Evolutionary conservation across 495 filamentous ascomycete species (phyloP).

Genomic region (Elasticomyces elasticus): DNA sequence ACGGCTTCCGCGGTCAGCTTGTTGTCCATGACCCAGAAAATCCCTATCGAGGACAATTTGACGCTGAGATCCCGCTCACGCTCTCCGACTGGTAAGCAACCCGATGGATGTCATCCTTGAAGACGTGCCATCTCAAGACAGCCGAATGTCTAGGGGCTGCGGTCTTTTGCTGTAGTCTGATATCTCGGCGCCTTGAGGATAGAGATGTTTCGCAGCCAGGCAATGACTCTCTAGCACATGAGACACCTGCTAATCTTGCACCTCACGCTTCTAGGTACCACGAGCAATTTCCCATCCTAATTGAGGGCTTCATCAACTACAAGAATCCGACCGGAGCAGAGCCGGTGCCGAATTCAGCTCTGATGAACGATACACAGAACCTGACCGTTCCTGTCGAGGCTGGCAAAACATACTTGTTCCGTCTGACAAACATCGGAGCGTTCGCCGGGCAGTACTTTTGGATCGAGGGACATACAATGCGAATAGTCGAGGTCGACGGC

Average conservation of each 20-base stretch:
- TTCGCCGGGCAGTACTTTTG: constrained; percentile 35
- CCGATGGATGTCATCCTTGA: too few species aligned
- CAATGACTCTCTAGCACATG: too few species aligned
- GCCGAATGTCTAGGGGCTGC: too few species aligned
- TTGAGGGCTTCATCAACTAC: constrained; percentile 37
- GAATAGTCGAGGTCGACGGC: constrained; percentile 65
- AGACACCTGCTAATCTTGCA: too few species aligned
- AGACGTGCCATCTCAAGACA: too few species aligned
- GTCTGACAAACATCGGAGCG: constrained; percentile 57
- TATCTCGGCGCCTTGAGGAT: too few species aligned
- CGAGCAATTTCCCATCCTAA: constrained; percentile 37
- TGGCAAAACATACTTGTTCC: constrained; percentile 71
- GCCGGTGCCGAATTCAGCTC: constrained; percentile 42
- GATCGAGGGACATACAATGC: constrained; percentile 47
- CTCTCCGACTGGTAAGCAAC: constrained; percentile 64
- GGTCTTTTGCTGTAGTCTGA: too few species aligned
- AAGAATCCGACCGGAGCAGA: constrained; percentile 47
- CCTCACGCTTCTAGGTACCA: too few species aligned
- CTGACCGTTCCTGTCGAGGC: constrained; percentile 51
- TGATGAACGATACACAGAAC: constrained; percentile 50
- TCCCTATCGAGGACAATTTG: constrained; percentile 53
- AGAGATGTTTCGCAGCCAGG: too few species aligned
- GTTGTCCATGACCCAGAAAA: constrained; percentile 57
- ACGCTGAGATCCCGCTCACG: constrained; percentile 52
- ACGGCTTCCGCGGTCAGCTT: constrained; percentile 62